Percentiles rank a stretch among this genome's conserved stretches.
Evolutionary conservation across 2,329 filamentous ascomycete genomes (phyloP).

Genomic region (Periconia digitata): DNA sequence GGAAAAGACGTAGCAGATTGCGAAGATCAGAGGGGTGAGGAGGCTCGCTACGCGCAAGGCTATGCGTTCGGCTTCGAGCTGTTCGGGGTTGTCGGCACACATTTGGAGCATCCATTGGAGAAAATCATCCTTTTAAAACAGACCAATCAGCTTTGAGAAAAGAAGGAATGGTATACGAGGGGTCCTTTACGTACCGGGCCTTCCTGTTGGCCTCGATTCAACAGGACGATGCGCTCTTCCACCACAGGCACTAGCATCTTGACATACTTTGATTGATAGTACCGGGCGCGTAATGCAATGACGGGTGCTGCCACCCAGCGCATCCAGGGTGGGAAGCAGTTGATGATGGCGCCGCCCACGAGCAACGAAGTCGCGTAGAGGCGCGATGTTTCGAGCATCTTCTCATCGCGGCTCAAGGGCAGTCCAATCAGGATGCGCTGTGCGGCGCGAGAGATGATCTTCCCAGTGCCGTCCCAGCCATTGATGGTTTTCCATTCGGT

Average conservation of each 20-base stretch:
- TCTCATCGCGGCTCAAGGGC: conserved; percentile 8
- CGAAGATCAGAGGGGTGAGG: conserved; percentile 3
- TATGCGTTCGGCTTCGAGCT: conserved; percentile 1
- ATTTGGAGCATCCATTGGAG: conserved; percentile 7
- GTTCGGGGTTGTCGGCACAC: conserved; percentile 4
- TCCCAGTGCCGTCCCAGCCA: conserved; percentile 2
- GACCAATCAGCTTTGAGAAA: too few species aligned
- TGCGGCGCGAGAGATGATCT: conserved; percentile 3
- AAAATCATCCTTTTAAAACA: conserved; percentile 4
- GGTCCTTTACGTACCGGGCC: too few species aligned
- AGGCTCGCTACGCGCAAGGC: conserved; percentile 4
- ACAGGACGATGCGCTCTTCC: conserved; percentile 5
- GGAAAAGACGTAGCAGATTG: conserved; percentile 4
- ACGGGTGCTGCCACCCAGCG: conserved; percentile 2
- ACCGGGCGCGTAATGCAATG: conserved; percentile 1
- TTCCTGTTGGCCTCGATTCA: too few species aligned
- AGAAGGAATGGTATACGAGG: too few species aligned
- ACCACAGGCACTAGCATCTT: conserved; percentile 10
- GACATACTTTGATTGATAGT: neutral
- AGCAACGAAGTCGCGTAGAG: conserved; percentile 2
- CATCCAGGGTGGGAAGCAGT: conserved; percentile 3
- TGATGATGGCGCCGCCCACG: conserved; percentile 7
- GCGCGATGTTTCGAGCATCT: conserved; percentile 3
- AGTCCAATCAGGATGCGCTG: conserved; percentile 5
- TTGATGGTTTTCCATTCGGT: conserved; percentile 2